Base-by-base conservation (phyloP, 2,329 filamentous ascomycete genomes). In the Aureobasidium sp. region DNA sequence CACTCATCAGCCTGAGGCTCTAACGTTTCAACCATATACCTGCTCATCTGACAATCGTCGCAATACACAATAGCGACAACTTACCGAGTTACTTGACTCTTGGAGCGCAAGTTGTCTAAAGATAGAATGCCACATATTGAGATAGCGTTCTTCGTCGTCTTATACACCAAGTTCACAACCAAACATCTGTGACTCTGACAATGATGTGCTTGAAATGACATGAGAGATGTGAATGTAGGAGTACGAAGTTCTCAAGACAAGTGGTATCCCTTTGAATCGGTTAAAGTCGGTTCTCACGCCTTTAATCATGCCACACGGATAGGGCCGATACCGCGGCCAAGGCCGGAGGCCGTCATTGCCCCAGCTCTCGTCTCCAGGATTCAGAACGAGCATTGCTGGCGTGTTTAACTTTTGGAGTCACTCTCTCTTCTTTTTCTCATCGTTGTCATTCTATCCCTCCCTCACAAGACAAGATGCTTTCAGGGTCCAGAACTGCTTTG, bases 401-500 rank as follows among this genome's bases (percentile, higher is more conserved):
- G 50, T 42, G 50, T 54, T 53, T 40, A 57, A 57, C 27, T 57
- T 57, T 61, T 61, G 58, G 58, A 61, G 49, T 53, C 58, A 61
- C 31, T n/a, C 47, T 39, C n/a, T 27, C 17, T 59, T 48, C 54
- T 59, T 59, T 44, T 48, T 24, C 37, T 52, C 45, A 22, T 52
- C 12, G 11, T 44, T 11, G 19, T 48, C 12, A 27, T 57, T 24
- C 6, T 33, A 24, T 27, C 37, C 39, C 8, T 31, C 19, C 5
- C 17, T 37, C 17, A 54, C n/a, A 39, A 29, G 22, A 35, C 53
- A 63, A 47, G 22, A 65, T 65, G 63, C 61, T 65, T 19, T 60
- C 63, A 48, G 53, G 52, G 40, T 64, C 63, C 24, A 62, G 63
- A 53, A 56, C 61, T 37, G 61, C 63, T 60, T 52, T 65, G 35